Percentiles rank a stretch among this genome's conserved stretches.
phyloP scores from a whole-genome alignment of 805 yeast genomes.

The Yarrowia deformans region DNA sequence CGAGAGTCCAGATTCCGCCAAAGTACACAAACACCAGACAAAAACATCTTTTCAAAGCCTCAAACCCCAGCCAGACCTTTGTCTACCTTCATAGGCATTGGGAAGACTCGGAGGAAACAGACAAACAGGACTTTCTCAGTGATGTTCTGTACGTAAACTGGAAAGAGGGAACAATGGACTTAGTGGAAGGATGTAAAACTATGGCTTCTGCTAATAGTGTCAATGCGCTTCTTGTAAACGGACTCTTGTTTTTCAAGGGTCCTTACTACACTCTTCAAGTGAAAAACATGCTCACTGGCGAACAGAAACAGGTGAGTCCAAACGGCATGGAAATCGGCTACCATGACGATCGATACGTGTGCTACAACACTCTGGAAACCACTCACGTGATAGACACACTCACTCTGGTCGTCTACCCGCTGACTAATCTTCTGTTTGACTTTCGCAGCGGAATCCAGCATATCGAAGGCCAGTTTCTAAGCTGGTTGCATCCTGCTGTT shows the following conservation, averaged over 20 bases:
- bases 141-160: slow-evolving; percentile 14
- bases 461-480: slow-evolving; percentile 4
- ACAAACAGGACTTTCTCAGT: slow-evolving; percentile 10
- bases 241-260: neutral
- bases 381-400: slow-evolving; percentile 22
- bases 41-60: neutral
- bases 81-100: slow-evolving; percentile 16
- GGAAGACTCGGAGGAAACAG: slow-evolving; percentile 30
- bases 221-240: slow-evolving; percentile 1
- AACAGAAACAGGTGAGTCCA: slow-evolving; percentile 2
- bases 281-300: slow-evolving; percentile 16
- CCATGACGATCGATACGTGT: slow-evolving; percentile 10
- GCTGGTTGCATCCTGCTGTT: slow-evolving; percentile 12
- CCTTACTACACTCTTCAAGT: slow-evolving; percentile 9
- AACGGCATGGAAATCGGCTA: slow-evolving; percentile 17
- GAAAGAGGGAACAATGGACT: neutral
- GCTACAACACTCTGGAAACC: slow-evolving; percentile 9
- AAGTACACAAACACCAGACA: neutral
- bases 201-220: slow-evolving; percentile 14
- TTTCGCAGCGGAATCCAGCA: slow-evolving; percentile 5
- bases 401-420: neutral
- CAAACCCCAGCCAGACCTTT: slow-evolving; percentile 5
- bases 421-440: neutral
- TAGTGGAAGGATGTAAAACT: neutral
- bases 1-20: neutral